phyloP scores from a whole-genome alignment of 1,139 yeast species.

The Nematodospora anomalae region DNA sequence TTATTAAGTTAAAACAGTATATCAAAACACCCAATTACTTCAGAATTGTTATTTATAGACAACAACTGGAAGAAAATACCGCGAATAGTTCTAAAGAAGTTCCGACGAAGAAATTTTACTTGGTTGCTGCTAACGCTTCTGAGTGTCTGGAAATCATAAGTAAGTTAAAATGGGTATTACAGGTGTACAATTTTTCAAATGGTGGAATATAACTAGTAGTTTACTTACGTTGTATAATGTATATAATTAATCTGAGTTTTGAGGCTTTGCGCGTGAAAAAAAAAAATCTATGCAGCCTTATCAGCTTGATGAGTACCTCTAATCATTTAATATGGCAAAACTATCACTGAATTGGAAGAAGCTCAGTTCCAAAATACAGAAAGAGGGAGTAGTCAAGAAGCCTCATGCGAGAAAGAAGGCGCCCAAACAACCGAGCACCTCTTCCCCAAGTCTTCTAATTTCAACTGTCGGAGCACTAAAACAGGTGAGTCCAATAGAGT shows the following conservation, averaged over 20 bases:
- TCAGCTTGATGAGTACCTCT: neutral
- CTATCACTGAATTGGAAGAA: constrained; percentile 40
- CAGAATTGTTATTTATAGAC: constrained; percentile 76
- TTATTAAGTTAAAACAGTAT: constrained; percentile 74
- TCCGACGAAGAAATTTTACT: constrained; percentile 70
- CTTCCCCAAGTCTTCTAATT: neutral
- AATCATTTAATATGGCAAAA: constrained; percentile 16
- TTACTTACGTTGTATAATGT: neutral
- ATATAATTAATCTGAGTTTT: constrained; percentile 16
- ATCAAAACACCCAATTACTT: constrained; percentile 75
- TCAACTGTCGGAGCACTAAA: constrained; percentile 1
- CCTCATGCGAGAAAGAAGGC: constrained; percentile 5
- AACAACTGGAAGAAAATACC: constrained; percentile 39
- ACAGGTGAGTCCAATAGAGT: constrained; percentile 22
- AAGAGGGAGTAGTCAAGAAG: constrained; percentile 7
- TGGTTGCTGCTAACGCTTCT: constrained; percentile 66
- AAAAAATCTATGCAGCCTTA: neutral
- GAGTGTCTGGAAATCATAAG: constrained; percentile 77
- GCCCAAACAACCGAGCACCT: constrained; percentile 4
- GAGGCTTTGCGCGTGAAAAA: too few species aligned
- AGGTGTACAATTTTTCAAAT: constrained; percentile 38
- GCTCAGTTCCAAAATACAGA: constrained; percentile 26
- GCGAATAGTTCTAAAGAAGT: constrained; percentile 27
- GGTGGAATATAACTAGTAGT: constrained; percentile 7
- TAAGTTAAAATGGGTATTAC: constrained; percentile 55